Base-by-base conservation (phyloP, 2,329 filamentous ascomycete species). In the Akanthomyces dipterigenus region DNA sequence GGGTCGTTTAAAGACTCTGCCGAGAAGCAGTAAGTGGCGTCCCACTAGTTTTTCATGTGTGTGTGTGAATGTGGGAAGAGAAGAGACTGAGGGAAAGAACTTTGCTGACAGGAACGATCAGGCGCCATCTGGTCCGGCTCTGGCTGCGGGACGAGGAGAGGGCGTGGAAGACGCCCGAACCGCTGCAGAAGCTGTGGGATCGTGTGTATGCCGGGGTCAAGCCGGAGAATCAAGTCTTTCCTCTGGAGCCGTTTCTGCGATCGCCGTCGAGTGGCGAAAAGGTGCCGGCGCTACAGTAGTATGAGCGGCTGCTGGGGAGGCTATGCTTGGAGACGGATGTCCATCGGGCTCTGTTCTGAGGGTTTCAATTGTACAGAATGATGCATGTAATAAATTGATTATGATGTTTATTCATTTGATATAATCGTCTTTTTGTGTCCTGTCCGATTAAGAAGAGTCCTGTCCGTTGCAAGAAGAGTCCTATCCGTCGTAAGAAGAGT, bases 151-250 rank as follows among this genome's bases (percentile, higher is more conserved):
- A 83, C 40, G 73, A 76, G 0, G 78, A 81, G 61, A 67, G 77
- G 22, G 78, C 78, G 0, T 83, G 80, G 81, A 68, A 77, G 63
- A 80, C 77, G 0, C 80, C 80, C 0, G 69, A 70, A 4, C 70
- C 69, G 1, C 68, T 82, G 71, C 76, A 64, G 72, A 70, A 69
- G 5, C 73, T 78, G 9, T 88, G 83, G 81, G 74, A 78, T 22
- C 73, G 77, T 4, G 71, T 87, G 0, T 88, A 84, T 64, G 73
- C 77, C 1, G 79, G 75, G 3, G 77, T 86, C 3, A 78, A 72
- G 3, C 72, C 78, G 0, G 81, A 84, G 63, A 78, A 75, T 12
- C 75, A 81, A 40, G 78, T 84, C 0, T 82, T 87, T 58, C 83
- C 84, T 0, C 71, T 85, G 2, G 80, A 87, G 67, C 81, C 82